Percentiles rank a stretch among this genome's conserved stretches.
Evolutionary conservation across 2,329 filamentous ascomycete species (phyloP).

Genomic region (Penicillium digitatum): DNA sequence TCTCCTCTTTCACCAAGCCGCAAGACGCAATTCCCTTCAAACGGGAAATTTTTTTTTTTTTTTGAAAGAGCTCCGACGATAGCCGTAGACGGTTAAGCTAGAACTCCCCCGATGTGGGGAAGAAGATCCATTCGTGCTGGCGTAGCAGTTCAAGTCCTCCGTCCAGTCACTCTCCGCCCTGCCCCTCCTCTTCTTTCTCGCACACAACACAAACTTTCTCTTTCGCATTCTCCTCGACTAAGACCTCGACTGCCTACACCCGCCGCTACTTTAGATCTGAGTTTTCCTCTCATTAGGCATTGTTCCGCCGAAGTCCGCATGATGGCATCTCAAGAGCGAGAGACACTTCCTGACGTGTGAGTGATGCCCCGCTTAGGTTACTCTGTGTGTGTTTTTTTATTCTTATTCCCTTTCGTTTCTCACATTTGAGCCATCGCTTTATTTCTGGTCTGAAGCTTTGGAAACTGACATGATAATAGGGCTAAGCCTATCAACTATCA

Average conservation of each 20-base stretch:
- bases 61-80: conserved; percentile 15
- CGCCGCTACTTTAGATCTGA: conserved; percentile 15
- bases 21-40: background rate
- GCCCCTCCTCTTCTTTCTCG: conserved; percentile 22
- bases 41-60: background rate
- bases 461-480: conserved; percentile 36
- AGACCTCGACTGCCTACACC: conserved; percentile 13
- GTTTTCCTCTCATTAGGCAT: conserved; percentile 26
- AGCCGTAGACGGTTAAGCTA: conserved; percentile 19
- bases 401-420: background rate
- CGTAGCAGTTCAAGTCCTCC: conserved; percentile 24
- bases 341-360: conserved; percentile 45
- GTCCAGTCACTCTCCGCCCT: conserved; percentile 28
- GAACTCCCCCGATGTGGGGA: conserved; percentile 32
- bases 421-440: background rate
- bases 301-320: conserved; percentile 43
- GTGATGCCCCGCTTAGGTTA: conserved; percentile 16
- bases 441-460: background rate
- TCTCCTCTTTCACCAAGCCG: background rate
- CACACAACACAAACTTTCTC: conserved; percentile 14
- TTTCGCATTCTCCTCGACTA: conserved; percentile 17
- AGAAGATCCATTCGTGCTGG: conserved; percentile 32
- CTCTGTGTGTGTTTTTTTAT: background rate
- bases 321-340: conserved; percentile 45
- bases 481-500: conserved; percentile 84